These are phyloP conservation scores for Hymenoscyphus repandus DNA, from an alignment of 2,329 filamentous ascomycete genomes.

Conservation along the genomic window DNA sequence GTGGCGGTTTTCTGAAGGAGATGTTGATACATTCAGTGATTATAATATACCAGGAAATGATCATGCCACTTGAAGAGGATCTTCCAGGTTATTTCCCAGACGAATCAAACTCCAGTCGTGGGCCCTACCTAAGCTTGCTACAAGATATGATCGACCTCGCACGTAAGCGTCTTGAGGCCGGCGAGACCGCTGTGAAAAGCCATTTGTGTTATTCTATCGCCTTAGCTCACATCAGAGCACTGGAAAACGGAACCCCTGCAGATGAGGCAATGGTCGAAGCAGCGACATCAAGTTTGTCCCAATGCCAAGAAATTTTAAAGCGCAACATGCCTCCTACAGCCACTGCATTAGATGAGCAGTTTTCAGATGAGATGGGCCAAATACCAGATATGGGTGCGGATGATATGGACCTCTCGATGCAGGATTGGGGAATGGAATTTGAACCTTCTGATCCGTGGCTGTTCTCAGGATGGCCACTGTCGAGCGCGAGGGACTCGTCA, in stretches of 20 bases:
- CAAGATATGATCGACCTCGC: constrained; percentile 26
- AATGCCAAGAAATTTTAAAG: constrained; percentile 17
- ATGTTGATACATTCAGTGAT: constrained; percentile 36
- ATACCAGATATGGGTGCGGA: not conserved
- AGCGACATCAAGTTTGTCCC: constrained; percentile 14
- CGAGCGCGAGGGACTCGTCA: no score
- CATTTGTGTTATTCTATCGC: constrained; percentile 38
- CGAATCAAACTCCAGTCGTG: constrained; percentile 25
- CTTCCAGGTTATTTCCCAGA: constrained; percentile 26
- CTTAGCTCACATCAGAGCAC: constrained; percentile 35
- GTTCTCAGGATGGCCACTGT: not conserved
- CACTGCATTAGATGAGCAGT: not conserved
- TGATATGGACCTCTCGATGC: constrained; percentile 5
- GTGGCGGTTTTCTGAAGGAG: constrained; percentile 39
- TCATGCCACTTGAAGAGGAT: constrained; percentile 14
- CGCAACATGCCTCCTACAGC: not conserved
- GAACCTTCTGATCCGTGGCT: not conserved
- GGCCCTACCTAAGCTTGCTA: constrained; percentile 31
- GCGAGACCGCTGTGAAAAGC: constrained; percentile 41
- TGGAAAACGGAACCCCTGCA: constrained; percentile 9
- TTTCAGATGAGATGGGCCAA: not conserved
- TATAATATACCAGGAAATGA: constrained; percentile 41
- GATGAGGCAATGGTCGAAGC: constrained; percentile 15
- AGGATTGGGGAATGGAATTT: constrained; percentile 4
- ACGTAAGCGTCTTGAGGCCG: constrained; percentile 33